Base-by-base conservation (phyloP, 441 rosid species). In the Gossypium schwendimanii region DNA sequence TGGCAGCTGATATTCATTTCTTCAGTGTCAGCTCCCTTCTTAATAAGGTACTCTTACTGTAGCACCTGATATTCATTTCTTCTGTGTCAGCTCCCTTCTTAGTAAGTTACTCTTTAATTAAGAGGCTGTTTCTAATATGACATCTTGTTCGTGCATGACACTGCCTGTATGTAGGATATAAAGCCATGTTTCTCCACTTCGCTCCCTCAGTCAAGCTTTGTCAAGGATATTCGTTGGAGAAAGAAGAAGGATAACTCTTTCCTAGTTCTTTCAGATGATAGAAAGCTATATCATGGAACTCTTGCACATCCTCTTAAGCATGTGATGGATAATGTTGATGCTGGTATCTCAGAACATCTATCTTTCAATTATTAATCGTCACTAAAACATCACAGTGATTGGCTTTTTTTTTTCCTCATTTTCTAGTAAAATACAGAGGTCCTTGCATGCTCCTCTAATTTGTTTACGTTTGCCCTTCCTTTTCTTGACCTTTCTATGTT, bases 141-240 rank as follows among this genome's bases (percentile, higher is more conserved):
- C 47, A 7, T 45, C 21, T 31, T 45, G 18, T 65, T 65, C 36
- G 23, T 63, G 69, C 36, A 1, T 23, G 39, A 6, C 69, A 45
- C 36, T 65, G 12, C 31, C 55, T 23, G 18, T 23, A 3, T 76
- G 78, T 76, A 93, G 96, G 87, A 87, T 36, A 63, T 68, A 21
- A 75, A 74, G 21, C 93, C 94, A 28, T 80, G 75, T 33, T 85
- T 71, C 72, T 82, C 86, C 23, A 75, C 84, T 77, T 80, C 90
- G 11, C 81, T 91, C 24, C 79, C 79, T 61, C 87, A 81, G 6
- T 67, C 85, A n/a, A 83, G 83, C 76, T 77, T 79, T 78, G 76
- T 86, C 64, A 93, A 88, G 87, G 96, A 88, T 80, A 66, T 93
- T 58, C 75, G 75, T 36, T 93, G 98, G 97, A 85, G 81, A 47